Evolutionary conservation across 1,284 basidiomycete species (phyloP).

Genomic region (Tilletia horrida): DNA sequence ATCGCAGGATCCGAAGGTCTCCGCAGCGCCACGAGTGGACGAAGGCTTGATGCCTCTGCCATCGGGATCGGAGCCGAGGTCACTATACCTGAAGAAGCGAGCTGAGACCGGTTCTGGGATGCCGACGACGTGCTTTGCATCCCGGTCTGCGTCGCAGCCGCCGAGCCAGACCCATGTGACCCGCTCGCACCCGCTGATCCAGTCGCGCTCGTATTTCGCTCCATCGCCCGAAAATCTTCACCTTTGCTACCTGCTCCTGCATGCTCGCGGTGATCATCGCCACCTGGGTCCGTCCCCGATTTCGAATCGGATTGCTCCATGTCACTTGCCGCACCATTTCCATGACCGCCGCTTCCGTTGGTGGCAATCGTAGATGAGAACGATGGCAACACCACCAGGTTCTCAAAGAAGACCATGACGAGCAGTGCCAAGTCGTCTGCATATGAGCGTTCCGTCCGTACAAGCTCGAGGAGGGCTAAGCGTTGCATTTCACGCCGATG

Average conservation of each 20-base stretch:
- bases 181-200: neutral
- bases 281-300: neutral
- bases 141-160: neutral
- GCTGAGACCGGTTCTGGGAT: neutral
- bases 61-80: neutral
- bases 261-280: neutral
- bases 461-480: conserved; percentile 47
- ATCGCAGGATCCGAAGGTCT: neutral
- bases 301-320: neutral
- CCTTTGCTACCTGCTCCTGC: neutral
- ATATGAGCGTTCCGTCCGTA: conserved; percentile 52
- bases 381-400: conserved; percentile 44
- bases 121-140: neutral
- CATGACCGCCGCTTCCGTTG: neutral
- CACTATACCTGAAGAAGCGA: neutral
- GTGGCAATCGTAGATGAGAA: conserved; percentile 26
- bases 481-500: conserved; percentile 21
- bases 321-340: neutral
- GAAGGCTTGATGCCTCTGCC: neutral
- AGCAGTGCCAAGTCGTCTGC: conserved; percentile 48
- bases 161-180: neutral
- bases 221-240: neutral
- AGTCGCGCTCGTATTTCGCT: neutral
- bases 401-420: conserved; percentile 49
- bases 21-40: neutral